A percentile compares a stretch with the other conserved stretches of the same genome.
phyloP scores from a whole-genome alignment of 2,329 filamentous ascomycete genomes.

The Lachnellula occidentalis region DNA sequence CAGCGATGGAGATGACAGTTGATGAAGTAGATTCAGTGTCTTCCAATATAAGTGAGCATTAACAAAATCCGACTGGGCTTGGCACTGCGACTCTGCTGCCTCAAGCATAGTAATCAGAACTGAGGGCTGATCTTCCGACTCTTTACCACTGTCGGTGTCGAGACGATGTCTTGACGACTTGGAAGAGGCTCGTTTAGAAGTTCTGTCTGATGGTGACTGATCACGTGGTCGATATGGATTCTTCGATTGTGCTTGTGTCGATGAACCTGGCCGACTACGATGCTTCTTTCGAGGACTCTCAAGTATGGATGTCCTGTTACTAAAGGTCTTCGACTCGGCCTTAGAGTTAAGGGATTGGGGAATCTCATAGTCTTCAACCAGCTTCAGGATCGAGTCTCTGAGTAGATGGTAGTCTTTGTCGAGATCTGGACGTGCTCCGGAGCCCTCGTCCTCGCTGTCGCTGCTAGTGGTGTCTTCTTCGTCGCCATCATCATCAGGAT shows the following conservation, averaged over 20 bases:
- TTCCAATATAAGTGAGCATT: constrained; percentile 82
- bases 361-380: constrained; percentile 79
- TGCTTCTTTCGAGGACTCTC: constrained; percentile 50
- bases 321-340: constrained; percentile 57
- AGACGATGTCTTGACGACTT: constrained; percentile 15
- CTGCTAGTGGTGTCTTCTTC: constrained; percentile 61
- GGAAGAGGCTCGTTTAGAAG: constrained; percentile 10
- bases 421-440: constrained; percentile 54
- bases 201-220: constrained; percentile 12
- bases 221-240: constrained; percentile 48
- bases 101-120: constrained; percentile 69
- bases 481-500: constrained; percentile 58
- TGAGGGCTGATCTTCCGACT: constrained; percentile 39
- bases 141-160: constrained; percentile 26
- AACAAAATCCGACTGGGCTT: constrained; percentile 75
- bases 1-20: constrained; percentile 54
- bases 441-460: constrained; percentile 52
- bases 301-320: constrained; percentile 57
- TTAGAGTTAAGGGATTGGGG: constrained; percentile 60
- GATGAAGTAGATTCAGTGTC: constrained; percentile 68
- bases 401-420: constrained; percentile 78
- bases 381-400: constrained; percentile 71
- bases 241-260: constrained; percentile 45
- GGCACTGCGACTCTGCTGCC: constrained; percentile 69
- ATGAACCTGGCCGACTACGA: constrained; percentile 49